phyloP scores from a whole-genome alignment of 495 filamentous ascomycete genomes.

The Sphaerosporella brunnea region DNA sequence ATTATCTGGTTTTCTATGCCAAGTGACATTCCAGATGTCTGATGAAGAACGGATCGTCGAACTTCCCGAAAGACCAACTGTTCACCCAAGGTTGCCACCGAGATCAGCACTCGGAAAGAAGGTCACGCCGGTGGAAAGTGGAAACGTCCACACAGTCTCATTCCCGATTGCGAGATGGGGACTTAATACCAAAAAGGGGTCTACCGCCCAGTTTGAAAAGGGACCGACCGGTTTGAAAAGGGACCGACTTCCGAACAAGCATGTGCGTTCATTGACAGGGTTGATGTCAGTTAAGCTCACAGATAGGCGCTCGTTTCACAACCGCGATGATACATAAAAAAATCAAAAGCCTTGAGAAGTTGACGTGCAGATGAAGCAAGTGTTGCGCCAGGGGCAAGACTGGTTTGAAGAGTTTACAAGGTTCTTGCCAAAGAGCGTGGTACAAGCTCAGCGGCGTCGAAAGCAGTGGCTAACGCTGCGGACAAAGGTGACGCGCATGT shows the following conservation, averaged over 20 bases:
- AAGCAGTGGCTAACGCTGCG: too few relatives aligned
- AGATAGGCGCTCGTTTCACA: slow-evolving; percentile 94
- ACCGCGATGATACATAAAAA: slow-evolving; percentile 97
- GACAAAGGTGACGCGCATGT: too few relatives aligned
- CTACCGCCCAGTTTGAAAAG: not conserved
- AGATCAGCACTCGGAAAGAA: too few relatives aligned
- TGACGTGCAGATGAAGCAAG: slow-evolving; percentile 83
- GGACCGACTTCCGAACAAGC: not conserved
- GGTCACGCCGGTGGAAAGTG: not conserved
- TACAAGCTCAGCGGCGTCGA: too few relatives aligned
- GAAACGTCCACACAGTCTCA: not conserved
- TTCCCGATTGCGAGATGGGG: not conserved
- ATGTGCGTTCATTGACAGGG: not conserved
- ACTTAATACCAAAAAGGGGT: not conserved
- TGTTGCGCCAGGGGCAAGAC: slow-evolving; percentile 84
- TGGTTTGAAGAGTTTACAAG: slow-evolving; percentile 98
- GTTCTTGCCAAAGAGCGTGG: too few relatives aligned
- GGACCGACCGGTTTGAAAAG: not conserved
- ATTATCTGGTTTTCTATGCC: not conserved
- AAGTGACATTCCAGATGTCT: not conserved
- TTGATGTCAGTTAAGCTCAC: slow-evolving; percentile 71
- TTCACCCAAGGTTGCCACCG: not conserved
- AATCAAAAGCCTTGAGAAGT: slow-evolving; percentile 97
- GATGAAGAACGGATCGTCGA: not conserved
- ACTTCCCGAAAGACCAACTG: not conserved